Conservation (phyloP, 1,139 yeast genomes). For the Magnusiomyces sp. region DNA sequence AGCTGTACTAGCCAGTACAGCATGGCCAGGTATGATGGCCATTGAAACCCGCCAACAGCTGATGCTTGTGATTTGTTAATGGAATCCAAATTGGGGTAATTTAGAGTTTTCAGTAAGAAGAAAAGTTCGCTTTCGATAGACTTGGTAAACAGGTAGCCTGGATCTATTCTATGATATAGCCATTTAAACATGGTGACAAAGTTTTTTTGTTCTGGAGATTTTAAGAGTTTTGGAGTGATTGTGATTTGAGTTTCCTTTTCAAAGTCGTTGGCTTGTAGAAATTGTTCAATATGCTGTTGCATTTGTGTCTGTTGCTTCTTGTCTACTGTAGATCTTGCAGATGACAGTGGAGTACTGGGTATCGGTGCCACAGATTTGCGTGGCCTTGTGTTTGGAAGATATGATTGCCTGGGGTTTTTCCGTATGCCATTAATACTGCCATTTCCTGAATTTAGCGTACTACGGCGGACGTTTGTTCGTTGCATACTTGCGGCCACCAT, state of each 20-base stretch:
- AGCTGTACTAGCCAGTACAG: conserved; percentile 69
- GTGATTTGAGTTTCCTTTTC: conserved; percentile 69
- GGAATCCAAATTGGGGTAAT: conserved; percentile 74
- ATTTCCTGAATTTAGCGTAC: no score
- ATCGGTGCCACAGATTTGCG: not conserved
- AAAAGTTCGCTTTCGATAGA: conserved; percentile 73
- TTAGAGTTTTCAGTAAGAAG: conserved; percentile 51
- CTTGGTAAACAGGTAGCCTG: conserved; percentile 61
- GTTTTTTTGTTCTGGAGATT: conserved; percentile 82
- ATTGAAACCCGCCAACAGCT: conserved; percentile 86
- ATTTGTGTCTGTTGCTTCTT: not conserved
- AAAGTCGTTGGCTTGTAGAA: conserved; percentile 40
- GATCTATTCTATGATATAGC: conserved; percentile 68
- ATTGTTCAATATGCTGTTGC: not conserved
- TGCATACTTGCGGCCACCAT: no score
- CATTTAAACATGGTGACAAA: conserved; percentile 73
- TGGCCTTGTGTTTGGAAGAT: no score
- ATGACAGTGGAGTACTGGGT: not conserved
- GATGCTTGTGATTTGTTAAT: conserved; percentile 77
- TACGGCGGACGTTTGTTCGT: no score
- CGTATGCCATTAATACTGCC: no score
- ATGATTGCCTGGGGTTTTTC: no score
- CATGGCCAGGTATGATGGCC: conserved; percentile 81
- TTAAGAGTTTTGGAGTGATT: conserved; percentile 54
- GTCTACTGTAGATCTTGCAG: not conserved